Base-by-base conservation (phyloP, 2,329 filamentous ascomycete species). In the Fusarium scirpi region DNA sequence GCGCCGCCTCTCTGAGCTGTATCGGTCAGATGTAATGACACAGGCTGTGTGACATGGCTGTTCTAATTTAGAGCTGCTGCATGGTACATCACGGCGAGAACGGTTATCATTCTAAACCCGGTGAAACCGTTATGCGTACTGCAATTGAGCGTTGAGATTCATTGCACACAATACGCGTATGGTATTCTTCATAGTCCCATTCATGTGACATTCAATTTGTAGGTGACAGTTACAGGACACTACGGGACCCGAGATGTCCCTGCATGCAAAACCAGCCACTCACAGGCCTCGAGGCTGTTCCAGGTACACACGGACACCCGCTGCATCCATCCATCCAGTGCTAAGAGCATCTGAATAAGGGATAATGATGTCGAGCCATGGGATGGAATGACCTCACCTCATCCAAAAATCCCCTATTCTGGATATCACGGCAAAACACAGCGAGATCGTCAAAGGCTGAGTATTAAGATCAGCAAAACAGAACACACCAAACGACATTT, bases 1-100 rank as follows among this genome's bases (percentile, higher is more conserved):
- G 62, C 63, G 63, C 62, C 55, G 54, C 54, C 58, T 58, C 40
- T 61, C 63, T 66, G 62, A 60, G 61, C 34, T 53, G 61, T 65
- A 44, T 46, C 25, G 34, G 46, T 65, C 53, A 60, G 53, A 65
- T 65, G 34, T 43, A 59, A 65, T 60, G 27, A 27, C 27, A 38
- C 34, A 44, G 53, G 46, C 20, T 47, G 45, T 46, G 38, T 25
- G 32, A 47, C 29, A 27, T 56, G 25, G 20, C 24, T 41, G 11
- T 44, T 54, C 24, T 41, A 30, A 30, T 48, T 64, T 41, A 27
- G 15, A 40, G 59, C 34, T 51, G 34, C 34, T 38, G 34, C 34
- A n/a, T 38, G 34, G 34, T n/a, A 29, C 30, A 51, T 43, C 16
- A 20, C 43, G 20, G 55, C 24, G 48, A 25, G 30, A 38, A n/a